These are phyloP conservation scores for Botryosphaeria agaves DNA, from an alignment of 2,329 filamentous ascomycete genomes.

Conservation along the genomic window DNA sequence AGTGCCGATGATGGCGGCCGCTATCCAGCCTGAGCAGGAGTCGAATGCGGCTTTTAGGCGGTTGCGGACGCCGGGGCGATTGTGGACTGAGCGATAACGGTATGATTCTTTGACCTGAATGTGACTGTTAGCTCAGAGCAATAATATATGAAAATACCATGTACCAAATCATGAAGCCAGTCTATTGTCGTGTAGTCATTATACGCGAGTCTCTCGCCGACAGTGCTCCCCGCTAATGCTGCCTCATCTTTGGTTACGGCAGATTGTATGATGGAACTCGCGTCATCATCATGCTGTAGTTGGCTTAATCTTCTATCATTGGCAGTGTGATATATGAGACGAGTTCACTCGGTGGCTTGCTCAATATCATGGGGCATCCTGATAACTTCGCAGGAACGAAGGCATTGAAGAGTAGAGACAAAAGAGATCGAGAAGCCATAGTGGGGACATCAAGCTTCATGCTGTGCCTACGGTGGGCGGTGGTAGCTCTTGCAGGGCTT, in stretches of 20 bases:
- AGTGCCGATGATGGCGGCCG: constrained; percentile 34
- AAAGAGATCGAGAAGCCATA: too few species aligned
- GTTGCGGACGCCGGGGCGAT: constrained; percentile 24
- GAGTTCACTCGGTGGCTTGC: constrained; percentile 15
- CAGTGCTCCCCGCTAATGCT: constrained; percentile 24
- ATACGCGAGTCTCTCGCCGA: constrained; percentile 40
- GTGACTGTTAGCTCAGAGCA: too few species aligned
- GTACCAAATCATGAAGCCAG: constrained; percentile 41
- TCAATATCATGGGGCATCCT: constrained; percentile 6
- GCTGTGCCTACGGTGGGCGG: too few species aligned
- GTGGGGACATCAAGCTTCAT: too few species aligned
- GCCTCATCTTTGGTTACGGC: constrained; percentile 31
- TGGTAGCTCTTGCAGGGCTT: too few species aligned
- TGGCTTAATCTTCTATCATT: constrained; percentile 15
- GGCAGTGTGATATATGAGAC: constrained; percentile 13
- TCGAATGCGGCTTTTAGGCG: constrained; percentile 26
- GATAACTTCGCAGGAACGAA: too few species aligned
- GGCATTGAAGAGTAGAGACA: too few species aligned
- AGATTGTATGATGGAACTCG: constrained; percentile 23
- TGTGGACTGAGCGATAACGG: constrained; percentile 29
- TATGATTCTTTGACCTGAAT: constrained; percentile 40
- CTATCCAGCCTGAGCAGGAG: constrained; percentile 37
- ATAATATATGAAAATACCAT: too few species aligned
- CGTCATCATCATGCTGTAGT: constrained; percentile 22
- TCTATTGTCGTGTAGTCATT: constrained; percentile 46